Evolutionary conservation across 2,329 filamentous ascomycete genomes (phyloP), one percentile per base, ranked within the genome.

Genomic region (Nectriaceae sp.): DNA sequence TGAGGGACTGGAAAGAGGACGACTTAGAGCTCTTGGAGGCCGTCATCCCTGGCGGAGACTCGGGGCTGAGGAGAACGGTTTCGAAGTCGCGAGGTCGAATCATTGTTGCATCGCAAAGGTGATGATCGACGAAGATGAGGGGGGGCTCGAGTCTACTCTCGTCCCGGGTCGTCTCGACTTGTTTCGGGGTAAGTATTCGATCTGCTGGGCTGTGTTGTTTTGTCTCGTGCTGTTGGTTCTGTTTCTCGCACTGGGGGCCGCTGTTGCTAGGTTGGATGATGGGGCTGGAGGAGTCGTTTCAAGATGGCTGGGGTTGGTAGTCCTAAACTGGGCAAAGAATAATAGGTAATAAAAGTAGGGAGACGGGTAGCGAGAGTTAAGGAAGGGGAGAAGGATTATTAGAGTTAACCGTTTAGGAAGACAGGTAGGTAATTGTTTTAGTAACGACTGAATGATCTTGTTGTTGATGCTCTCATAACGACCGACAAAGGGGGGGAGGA

Each of bases 11-110:
- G 63, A 93, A 88, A 42, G 90, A 96, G 4, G 90, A 95, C 21
- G 90, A 91, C 71, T 94, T 95, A 56, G 90, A 96, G 54, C 90
- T 94, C 70, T 93, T 95, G 52, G 90, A 95, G 58, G 75, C 72
- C 41, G 88, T 90, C 72, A 96, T 84, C 62, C 90, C 89, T 44
- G 69, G 69, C 11, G 69, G 69, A 41, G 70, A 72, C 40, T 60
- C 67, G 42, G 68, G 70, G 44, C 66, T 68, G 40, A 64, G 53
- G 45, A 67, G 59, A 59, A 55, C 52, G 52, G 54, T 61, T 47
- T 57, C 53, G 57, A 65, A 53, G 40, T 61, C 55, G 56, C 65
- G 66, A 49, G 60, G 63, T 52, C 64, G 67, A 47, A 66, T 65
- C 69, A 66, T 65, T 58, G 54, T 65, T 57, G 65, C 66, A 69